phyloP scores from a whole-genome alignment of 2,329 filamentous ascomycete genomes.

The Apiospora malaysiana region DNA sequence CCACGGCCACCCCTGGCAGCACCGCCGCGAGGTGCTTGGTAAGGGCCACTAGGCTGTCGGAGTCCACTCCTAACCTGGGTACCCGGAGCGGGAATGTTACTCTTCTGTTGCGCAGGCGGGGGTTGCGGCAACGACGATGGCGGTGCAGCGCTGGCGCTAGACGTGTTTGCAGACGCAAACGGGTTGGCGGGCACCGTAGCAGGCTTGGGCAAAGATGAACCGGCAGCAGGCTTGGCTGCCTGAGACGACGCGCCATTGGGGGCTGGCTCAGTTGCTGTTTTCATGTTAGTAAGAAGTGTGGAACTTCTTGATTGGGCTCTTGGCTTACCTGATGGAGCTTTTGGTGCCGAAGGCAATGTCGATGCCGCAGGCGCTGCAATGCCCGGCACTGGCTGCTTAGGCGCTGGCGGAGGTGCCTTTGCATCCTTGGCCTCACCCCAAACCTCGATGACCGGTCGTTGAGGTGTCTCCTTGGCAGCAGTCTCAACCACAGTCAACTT shows the following conservation, averaged over 20 bases:
- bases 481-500: slow-evolving; percentile 82
- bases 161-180: background rate
- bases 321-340: slow-evolving; percentile 20
- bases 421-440: slow-evolving; percentile 80
- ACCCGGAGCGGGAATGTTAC: slow-evolving; percentile 35
- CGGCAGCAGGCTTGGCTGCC: slow-evolving; percentile 25
- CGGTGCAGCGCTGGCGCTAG: slow-evolving; percentile 32
- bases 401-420: slow-evolving; percentile 50
- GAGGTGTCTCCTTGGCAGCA: slow-evolving; percentile 83
- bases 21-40: slow-evolving; percentile 41
- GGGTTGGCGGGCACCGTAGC: slow-evolving; percentile 16
- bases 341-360: slow-evolving; percentile 9
- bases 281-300: slow-evolving; percentile 25
- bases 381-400: slow-evolving; percentile 37
- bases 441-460: slow-evolving; percentile 83
- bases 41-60: slow-evolving; percentile 30
- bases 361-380: slow-evolving; percentile 19
- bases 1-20: slow-evolving; percentile 36
- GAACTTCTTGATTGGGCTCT: background rate
- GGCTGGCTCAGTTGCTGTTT: slow-evolving; percentile 26
- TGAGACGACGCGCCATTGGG: slow-evolving; percentile 25
- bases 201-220: slow-evolving; percentile 31
- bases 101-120: slow-evolving; percentile 40
- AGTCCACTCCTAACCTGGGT: slow-evolving; percentile 33
- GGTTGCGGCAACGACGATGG: slow-evolving; percentile 23